Conservation (phyloP, 2,329 filamentous ascomycete species). For the Raffaelea albimanens region DNA sequence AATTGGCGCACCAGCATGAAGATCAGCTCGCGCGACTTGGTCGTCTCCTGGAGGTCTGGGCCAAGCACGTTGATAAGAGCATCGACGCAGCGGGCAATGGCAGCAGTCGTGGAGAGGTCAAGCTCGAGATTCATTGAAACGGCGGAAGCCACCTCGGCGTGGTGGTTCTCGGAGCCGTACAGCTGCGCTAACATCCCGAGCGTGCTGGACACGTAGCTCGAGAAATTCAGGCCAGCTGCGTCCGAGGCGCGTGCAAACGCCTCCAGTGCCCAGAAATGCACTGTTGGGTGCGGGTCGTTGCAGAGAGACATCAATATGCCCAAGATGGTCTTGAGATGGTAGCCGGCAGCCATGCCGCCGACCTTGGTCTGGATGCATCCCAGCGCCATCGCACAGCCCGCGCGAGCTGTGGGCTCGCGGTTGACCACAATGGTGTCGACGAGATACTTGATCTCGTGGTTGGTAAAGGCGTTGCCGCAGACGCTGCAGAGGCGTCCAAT, state of each 20-base stretch:
- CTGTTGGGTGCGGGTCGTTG: conserved; percentile 87
- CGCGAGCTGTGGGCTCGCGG: conserved; percentile 82
- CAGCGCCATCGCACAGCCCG: conserved; percentile 87
- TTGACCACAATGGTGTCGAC: conserved; percentile 93
- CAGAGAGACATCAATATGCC: conserved; percentile 96
- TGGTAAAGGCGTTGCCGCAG: conserved; percentile 83
- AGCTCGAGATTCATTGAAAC: conserved; percentile 87
- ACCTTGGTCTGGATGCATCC: conserved; percentile 92
- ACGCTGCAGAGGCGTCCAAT: conserved; percentile 75
- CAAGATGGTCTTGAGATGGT: conserved; percentile 94
- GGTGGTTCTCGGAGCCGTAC: conserved; percentile 86
- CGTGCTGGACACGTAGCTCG: conserved; percentile 79
- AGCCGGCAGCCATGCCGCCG: conserved; percentile 93
- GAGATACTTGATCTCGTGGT: conserved; percentile 73
- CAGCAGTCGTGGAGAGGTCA: conserved; percentile 70
- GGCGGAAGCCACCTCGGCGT: conserved; percentile 68
- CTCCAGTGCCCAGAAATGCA: conserved; percentile 94
- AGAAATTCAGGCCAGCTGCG: conserved; percentile 86
- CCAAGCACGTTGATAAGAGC: conserved; percentile 95
- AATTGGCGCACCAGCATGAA: conserved; percentile 79
- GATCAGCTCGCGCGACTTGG: conserved; percentile 86
- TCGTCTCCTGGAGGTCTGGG: conserved; percentile 86
- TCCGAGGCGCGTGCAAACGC: conserved; percentile 80
- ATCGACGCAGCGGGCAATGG: conserved; percentile 81
- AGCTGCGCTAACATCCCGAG: conserved; percentile 90